A percentile compares a stretch with the other conserved stretches of the same genome.
Evolutionary conservation across 179 eudicot genomes (phyloP).

Genomic region (Spinacia oleracea): DNA sequence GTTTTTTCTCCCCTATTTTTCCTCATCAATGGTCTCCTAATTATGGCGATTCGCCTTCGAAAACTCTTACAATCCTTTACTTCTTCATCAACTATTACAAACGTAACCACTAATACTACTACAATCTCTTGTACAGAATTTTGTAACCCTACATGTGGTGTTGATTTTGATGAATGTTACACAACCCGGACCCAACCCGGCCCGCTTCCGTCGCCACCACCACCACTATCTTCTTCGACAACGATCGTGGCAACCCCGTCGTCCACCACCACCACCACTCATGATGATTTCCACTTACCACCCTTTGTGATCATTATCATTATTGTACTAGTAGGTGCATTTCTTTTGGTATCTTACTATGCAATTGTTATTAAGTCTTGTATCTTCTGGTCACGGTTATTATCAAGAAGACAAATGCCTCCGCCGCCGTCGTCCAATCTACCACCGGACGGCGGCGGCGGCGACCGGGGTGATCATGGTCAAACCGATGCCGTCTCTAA

Average conservation of each 20-base stretch:
- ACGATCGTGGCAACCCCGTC: slow-evolving; percentile 21
- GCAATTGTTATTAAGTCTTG: slow-evolving; percentile 34
- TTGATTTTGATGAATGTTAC: slow-evolving; percentile 30
- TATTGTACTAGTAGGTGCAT: slow-evolving; percentile 26
- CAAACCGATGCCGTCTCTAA: neutral
- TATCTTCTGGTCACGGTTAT: slow-evolving; percentile 10
- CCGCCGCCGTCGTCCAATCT: neutral
- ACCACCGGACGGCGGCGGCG: no score
- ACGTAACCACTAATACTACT: slow-evolving; percentile 28
- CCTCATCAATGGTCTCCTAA: slow-evolving; percentile 19
- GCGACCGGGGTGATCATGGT: neutral
- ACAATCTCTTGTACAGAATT: slow-evolving; percentile 25
- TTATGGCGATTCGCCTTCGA: slow-evolving; percentile 31
- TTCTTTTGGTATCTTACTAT: slow-evolving; percentile 33
- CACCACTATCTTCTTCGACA: slow-evolving; percentile 7
- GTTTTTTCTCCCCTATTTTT: slow-evolving; percentile 4
- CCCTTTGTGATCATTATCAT: slow-evolving; percentile 29
- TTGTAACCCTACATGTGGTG: slow-evolving; percentile 38
- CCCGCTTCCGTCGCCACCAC: slow-evolving; percentile 30
- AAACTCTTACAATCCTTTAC: slow-evolving; percentile 39
- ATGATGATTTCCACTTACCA: slow-evolving; percentile 21
- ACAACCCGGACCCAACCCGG: slow-evolving; percentile 18
- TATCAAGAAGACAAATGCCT: neutral
- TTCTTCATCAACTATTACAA: slow-evolving; percentile 18
- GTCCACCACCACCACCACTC: slow-evolving; percentile 4